Base-by-base conservation (phyloP, 768 basidiomycete species). In the Rossbeevera mucosa region DNA sequence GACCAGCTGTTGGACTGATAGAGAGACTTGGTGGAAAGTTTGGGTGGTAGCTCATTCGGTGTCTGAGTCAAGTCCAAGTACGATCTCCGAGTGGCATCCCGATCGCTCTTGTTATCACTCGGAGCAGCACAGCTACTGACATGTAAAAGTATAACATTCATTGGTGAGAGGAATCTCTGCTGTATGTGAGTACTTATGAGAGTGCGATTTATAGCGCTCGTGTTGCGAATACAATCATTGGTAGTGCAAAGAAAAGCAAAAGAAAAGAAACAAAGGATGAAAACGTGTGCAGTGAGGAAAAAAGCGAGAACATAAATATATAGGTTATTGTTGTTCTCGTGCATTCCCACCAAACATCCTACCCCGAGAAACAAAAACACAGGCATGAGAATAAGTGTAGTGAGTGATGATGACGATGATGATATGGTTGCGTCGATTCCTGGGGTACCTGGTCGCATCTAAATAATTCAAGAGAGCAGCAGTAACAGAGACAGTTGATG, bases 11-110 rank as follows among this genome's bases (percentile, higher is more conserved):
- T 4, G 76, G 76, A 8, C 57, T 55, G 56, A 78, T 79, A 30
- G 71, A 64, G 21, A 79, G 71, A 50, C 69, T 66, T 1, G 64
- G 63, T 7, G 77, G 78, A 59, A 79, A 80, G 63, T 78, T 79
- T 5, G 78, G 74, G 58, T 62, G 52, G 22, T 43, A 29, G 11
- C 11, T 22, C 21, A 41, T 41, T 14, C 3, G n/a, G 31, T 16
- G 31, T 33, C 31, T 16, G 31, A 33, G 33, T n/a, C 16, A 26
- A n/a, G n/a, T n/a, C n/a, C n/a, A n/a, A n/a, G n/a, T n/a, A n/a
- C n/a, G n/a, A n/a, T n/a, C n/a, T n/a, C n/a, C n/a, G n/a, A n/a
- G n/a, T n/a, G n/a, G n/a, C n/a, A n/a, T n/a, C n/a, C n/a, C n/a
- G n/a, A n/a, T n/a, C n/a, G n/a, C n/a, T n/a, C n/a, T n/a, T n/a